These are phyloP conservation scores for Solanum infundibuliforme DNA, from an alignment of 257 asterid genomes.

Conservation along the genomic window DNA sequence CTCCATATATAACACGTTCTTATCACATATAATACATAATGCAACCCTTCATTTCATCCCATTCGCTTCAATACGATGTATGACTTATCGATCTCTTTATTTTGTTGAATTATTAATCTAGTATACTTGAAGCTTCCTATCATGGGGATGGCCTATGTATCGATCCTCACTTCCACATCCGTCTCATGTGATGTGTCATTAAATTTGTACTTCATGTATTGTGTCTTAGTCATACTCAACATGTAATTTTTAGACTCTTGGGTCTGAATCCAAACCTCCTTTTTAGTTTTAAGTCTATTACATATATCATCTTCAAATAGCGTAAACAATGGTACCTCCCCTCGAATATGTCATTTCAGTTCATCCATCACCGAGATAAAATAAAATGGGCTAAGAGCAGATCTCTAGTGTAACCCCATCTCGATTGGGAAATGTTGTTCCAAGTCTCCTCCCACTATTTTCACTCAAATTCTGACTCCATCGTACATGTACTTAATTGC, in stretches of 20 bases:
- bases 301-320: background rate
- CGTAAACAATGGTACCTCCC: background rate
- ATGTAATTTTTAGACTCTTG: background rate
- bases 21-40: too few species aligned
- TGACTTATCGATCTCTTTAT: background rate
- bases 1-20: too few species aligned
- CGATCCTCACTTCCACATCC: background rate
- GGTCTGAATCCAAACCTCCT: background rate
- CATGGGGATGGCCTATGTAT: background rate
- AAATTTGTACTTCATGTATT: background rate
- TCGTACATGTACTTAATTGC: background rate
- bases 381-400: background rate
- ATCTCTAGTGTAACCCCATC: background rate
- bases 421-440: background rate
- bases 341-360: background rate
- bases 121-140: background rate
- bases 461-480: background rate
- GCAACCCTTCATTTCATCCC: background rate
- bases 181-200: background rate
- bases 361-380: background rate
- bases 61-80: too few species aligned
- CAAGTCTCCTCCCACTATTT: background rate
- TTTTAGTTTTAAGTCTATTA: background rate
- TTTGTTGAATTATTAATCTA: background rate
- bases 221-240: background rate